A percentile compares a stretch with the other conserved stretches of the same genome.
These are phyloP conservation scores for Claviceps sp. DNA, from an alignment of 2,329 filamentous ascomycete genomes.

Conservation along the genomic window DNA sequence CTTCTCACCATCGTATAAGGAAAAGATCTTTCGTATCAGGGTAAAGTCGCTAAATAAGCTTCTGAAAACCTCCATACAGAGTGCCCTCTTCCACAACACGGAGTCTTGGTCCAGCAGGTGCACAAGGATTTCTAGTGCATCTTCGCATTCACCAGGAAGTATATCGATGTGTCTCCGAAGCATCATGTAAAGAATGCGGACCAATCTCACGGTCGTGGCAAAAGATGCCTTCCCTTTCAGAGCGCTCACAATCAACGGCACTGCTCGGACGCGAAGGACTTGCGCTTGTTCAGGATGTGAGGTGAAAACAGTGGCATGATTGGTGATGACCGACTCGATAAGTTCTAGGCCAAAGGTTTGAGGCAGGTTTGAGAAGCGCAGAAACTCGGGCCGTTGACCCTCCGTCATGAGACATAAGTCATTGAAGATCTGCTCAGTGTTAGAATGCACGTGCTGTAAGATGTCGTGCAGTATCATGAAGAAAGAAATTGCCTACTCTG, in stretches of 20 bases:
- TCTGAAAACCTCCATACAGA: constrained; percentile 85
- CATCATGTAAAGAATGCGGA: constrained; percentile 71
- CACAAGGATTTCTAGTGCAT: constrained; percentile 68
- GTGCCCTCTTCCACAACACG: constrained; percentile 68
- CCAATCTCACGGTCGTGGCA: constrained; percentile 66
- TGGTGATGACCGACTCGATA: constrained; percentile 79
- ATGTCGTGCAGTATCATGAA: background rate
- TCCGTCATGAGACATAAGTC: constrained; percentile 83
- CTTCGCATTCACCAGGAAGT: constrained; percentile 66
- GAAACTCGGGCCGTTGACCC: constrained; percentile 67
- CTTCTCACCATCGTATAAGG: constrained; percentile 61
- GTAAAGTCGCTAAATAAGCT: constrained; percentile 72
- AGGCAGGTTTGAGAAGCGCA: constrained; percentile 65
- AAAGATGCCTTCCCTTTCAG: constrained; percentile 71
- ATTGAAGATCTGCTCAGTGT: constrained; percentile 54
- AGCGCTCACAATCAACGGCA: constrained; percentile 70
- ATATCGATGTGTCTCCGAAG: constrained; percentile 65
- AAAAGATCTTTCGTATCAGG: constrained; percentile 67
- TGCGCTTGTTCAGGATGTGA: constrained; percentile 69
- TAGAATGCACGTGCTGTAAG: constrained; percentile 2
- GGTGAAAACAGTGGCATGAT: constrained; percentile 69
- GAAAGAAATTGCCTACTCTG: constrained; percentile 32
- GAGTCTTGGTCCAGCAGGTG: constrained; percentile 82
- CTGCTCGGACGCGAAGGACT: constrained; percentile 61
- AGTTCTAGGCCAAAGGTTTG: constrained; percentile 80